phyloP scores from a whole-genome alignment of 1,284 basidiomycete species.

The Porodaedalea pini region DNA sequence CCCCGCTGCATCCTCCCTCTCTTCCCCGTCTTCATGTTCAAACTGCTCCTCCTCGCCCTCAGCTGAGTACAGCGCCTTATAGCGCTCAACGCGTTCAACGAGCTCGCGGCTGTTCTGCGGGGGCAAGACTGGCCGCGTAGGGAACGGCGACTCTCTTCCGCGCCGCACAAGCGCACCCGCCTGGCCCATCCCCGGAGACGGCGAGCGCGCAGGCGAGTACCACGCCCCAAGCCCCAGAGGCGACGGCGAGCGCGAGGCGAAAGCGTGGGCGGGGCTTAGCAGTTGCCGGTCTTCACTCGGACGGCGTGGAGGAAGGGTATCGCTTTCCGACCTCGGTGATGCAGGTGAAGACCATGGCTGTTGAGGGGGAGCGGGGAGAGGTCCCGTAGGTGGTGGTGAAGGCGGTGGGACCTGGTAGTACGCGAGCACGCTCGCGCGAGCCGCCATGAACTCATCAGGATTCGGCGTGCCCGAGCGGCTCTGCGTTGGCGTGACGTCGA shows the following conservation, averaged over 20 bases:
- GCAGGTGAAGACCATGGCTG: background rate
- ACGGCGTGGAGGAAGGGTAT: background rate
- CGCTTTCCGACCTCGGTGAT: background rate
- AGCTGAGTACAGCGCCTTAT: slow-evolving; percentile 2
- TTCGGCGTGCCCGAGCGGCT: slow-evolving; percentile 5
- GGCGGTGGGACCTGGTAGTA: slow-evolving; percentile 20
- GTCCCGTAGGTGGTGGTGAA: slow-evolving; percentile 19
- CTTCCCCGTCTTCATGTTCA: background rate
- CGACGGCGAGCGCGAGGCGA: slow-evolving; percentile 7
- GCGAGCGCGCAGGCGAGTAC: background rate
- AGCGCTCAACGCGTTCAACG: slow-evolving; percentile 7
- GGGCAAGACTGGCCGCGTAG: slow-evolving; percentile 17
- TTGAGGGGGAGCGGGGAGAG: slow-evolving; percentile 9
- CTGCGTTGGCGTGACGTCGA: slow-evolving; percentile 8
- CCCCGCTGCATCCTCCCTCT: background rate
- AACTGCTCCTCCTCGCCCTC: background rate
- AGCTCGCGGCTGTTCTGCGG: slow-evolving; percentile 14
- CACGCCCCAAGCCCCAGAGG: background rate
- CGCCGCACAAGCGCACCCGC: slow-evolving; percentile 1
- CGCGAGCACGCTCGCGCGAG: slow-evolving; percentile 15
- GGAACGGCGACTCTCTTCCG: slow-evolving; percentile 20
- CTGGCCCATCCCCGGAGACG: slow-evolving; percentile 8
- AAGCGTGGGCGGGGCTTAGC: slow-evolving; percentile 5
- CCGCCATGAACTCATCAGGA: background rate
- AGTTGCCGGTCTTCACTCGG: slow-evolving; percentile 1